A percentile compares a stretch with the other conserved stretches of the same genome.
phyloP scores from a whole-genome alignment of 352 stramenopile genomes.

The Pythium myriotylum region DNA sequence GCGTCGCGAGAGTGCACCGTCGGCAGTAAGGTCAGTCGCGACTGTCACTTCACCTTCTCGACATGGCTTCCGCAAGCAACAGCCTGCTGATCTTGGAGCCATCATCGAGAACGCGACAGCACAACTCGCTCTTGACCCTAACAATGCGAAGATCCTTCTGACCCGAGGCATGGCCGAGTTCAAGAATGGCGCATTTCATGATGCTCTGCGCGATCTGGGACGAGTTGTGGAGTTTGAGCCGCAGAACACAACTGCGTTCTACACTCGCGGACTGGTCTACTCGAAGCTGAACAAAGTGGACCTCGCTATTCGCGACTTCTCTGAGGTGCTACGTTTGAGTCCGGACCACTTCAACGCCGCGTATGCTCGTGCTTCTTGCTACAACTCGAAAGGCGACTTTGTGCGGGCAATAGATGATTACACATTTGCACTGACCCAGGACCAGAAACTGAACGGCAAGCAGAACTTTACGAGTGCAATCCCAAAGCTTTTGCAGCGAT shows the following conservation, averaged over 20 bases:
- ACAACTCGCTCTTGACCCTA: conserved; percentile 62
- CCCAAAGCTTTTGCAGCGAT: conserved; percentile 36
- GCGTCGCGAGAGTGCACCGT: conserved; percentile 15
- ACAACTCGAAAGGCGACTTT: conserved; percentile 87
- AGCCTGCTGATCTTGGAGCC: conserved; percentile 63
- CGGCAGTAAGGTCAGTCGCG: background rate
- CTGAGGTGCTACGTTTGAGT: conserved; percentile 69
- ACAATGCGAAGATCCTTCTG: conserved; percentile 66
- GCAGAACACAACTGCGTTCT: conserved; percentile 53
- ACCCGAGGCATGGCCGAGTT: conserved; percentile 77
- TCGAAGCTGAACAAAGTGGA: conserved; percentile 73
- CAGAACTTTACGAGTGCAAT: conserved; percentile 36
- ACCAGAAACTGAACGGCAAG: conserved; percentile 45
- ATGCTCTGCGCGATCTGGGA: conserved; percentile 62
- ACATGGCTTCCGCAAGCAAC: conserved; percentile 56
- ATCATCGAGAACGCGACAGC: conserved; percentile 74
- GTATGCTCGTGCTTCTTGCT: conserved; percentile 85
- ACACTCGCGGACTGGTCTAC: conserved; percentile 74
- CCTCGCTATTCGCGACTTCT: conserved; percentile 82
- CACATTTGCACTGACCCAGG: conserved; percentile 84
- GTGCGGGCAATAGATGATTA: conserved; percentile 89
- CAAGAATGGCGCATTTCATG: conserved; percentile 64
- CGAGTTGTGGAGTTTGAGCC: conserved; percentile 49
- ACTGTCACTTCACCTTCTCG: background rate
- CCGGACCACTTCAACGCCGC: conserved; percentile 88